Percentiles rank a stretch among this genome's conserved stretches.
phyloP scores from a whole-genome alignment of 169 alveolate species.

The Pseudocohnilembus persalinus region DNA sequence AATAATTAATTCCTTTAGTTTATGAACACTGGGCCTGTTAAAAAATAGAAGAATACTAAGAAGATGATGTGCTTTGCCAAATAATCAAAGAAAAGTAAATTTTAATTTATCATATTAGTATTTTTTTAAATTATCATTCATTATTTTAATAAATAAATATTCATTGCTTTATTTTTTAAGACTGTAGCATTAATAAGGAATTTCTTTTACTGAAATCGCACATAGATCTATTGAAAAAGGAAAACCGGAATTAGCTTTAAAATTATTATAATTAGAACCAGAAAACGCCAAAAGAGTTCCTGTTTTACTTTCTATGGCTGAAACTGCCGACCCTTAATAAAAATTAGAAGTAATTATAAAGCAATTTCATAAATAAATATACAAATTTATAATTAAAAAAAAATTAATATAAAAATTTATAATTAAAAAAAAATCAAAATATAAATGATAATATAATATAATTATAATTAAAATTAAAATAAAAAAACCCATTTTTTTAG shows the following conservation, averaged over 20 bases:
- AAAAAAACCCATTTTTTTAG: no score
- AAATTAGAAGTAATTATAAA: neutral
- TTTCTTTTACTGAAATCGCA: conserved; percentile 45
- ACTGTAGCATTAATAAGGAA: conserved; percentile 22
- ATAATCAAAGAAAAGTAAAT: conserved; percentile 18
- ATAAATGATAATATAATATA: neutral
- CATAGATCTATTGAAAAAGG: conserved; percentile 42
- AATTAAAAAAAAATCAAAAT: no score
- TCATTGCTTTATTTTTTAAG: neutral
- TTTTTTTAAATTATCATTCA: no score
- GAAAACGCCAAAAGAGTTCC: conserved; percentile 44
- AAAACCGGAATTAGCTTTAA: conserved; percentile 34
- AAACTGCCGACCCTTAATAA: neutral
- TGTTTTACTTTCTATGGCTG: conserved; percentile 42
- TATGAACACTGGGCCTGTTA: conserved; percentile 44
- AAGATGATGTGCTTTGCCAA: conserved; percentile 23
- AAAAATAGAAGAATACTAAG: conserved; percentile 15
- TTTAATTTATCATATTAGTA: no score
- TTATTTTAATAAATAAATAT: no score
- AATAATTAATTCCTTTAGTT: neutral
- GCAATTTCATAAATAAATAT: conserved; percentile 5
- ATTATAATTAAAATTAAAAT: no score
- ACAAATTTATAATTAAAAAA: no score
- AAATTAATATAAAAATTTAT: no score
- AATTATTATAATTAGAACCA: conserved; percentile 40